A percentile compares a stretch with the other conserved stretches of the same genome.
Conservation (phyloP, 495 filamentous ascomycete genomes). For the Beverwykella pulmonaria region DNA sequence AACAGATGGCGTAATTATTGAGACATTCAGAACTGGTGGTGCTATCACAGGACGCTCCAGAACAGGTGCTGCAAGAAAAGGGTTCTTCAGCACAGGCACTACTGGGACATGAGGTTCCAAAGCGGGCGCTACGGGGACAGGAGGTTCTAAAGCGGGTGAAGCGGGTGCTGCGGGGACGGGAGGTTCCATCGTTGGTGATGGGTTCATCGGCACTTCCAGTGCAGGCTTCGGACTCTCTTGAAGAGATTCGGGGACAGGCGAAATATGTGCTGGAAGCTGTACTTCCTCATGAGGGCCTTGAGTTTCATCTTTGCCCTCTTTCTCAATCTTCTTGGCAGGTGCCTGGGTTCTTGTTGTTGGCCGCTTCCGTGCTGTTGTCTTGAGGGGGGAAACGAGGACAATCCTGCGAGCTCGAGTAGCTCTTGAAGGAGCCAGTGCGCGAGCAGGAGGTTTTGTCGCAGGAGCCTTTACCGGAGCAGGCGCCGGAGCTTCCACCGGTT, state of each 20-base stretch:
- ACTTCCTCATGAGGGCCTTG: background rate
- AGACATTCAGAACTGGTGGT: too few species aligned
- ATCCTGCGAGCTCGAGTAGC: slow-evolving; percentile 1
- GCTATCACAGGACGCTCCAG: background rate
- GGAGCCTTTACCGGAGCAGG: background rate
- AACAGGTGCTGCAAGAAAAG: background rate
- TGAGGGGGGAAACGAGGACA: slow-evolving; percentile 2
- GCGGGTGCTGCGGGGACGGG: too few species aligned
- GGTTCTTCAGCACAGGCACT: background rate
- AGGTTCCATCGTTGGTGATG: background rate
- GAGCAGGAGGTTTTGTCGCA: background rate
- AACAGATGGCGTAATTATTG: background rate
- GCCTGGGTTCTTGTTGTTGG: background rate
- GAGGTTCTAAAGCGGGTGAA: too few species aligned
- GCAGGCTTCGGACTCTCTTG: background rate
- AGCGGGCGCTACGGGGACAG: too few species aligned
- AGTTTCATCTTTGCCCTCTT: background rate
- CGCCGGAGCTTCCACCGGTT: background rate
- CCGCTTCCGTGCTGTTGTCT: background rate
- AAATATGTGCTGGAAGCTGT: background rate
- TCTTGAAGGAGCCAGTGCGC: background rate
- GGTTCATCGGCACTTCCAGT: background rate
- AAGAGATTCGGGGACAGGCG: background rate
- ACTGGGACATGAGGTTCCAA: too few species aligned
- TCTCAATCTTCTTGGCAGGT: background rate